phyloP scores from a whole-genome alignment of 495 filamentous ascomycete species.

The Jackrogersella minutella region DNA sequence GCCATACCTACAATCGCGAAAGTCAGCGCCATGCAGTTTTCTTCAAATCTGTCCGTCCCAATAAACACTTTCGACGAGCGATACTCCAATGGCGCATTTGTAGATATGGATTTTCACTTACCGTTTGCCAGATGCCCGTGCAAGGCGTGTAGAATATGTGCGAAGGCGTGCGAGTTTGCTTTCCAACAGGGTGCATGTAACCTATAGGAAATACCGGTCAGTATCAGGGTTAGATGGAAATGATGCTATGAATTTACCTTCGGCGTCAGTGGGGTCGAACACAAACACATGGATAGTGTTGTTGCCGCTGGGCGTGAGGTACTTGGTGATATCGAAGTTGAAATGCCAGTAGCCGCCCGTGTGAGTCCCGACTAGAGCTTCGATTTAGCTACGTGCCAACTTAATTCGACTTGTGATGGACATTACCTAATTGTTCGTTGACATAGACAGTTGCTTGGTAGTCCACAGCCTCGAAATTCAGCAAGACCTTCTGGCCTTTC shows the following conservation, averaged over 20 bases:
- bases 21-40: neutral
- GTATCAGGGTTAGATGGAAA: neutral
- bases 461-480: slow-evolving; percentile 76
- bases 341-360: slow-evolving; percentile 71
- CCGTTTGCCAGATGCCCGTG: slow-evolving; percentile 74
- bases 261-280: slow-evolving; percentile 68
- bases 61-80: neutral
- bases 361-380: slow-evolving; percentile 60
- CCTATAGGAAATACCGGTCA: slow-evolving; percentile 18
- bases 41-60: neutral
- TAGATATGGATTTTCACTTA: slow-evolving; percentile 18
- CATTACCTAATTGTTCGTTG: slow-evolving; percentile 50
- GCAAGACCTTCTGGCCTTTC: slow-evolving; percentile 50
- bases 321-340: slow-evolving; percentile 63
- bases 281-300: slow-evolving; percentile 71
- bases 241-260: slow-evolving; percentile 33
- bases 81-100: neutral
- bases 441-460: slow-evolving; percentile 71
- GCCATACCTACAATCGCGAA: slow-evolving; percentile 55
- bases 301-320: slow-evolving; percentile 48
- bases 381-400: too few species aligned
- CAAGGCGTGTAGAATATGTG: slow-evolving; percentile 78
- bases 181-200: slow-evolving; percentile 68
- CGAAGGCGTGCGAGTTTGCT: slow-evolving; percentile 64
- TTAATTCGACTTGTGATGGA: too few species aligned